Evolutionary conservation across 768 basidiomycete genomes (phyloP).

Genomic region (Collybiopsis luxurians): DNA sequence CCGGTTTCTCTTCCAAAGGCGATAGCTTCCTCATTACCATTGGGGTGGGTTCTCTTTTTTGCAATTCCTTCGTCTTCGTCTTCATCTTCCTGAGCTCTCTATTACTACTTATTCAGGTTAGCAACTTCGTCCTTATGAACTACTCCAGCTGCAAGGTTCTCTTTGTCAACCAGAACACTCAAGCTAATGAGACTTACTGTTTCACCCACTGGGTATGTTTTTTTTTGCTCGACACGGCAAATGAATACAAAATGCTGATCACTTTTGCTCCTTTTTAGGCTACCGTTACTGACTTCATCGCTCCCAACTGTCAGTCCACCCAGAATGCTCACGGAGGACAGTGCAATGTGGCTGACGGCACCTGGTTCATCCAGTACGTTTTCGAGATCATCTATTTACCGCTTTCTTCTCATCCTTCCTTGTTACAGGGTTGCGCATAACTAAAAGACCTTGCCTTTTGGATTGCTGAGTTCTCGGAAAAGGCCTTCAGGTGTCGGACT

Average conservation of each 20-base stretch:
- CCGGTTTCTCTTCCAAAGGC: not conserved
- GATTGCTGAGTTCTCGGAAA: too few relatives aligned
- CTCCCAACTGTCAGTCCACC: conserved; percentile 26
- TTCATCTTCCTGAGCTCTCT: not conserved
- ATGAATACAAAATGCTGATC: not conserved
- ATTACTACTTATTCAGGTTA: not conserved
- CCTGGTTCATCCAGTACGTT: conserved; percentile 32
- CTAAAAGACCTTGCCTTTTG: too few relatives aligned
- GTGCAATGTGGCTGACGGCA: conserved; percentile 27
- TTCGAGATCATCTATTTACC: too few relatives aligned
- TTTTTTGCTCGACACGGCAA: not conserved
- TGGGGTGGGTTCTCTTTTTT: not conserved
- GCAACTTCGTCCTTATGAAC: conserved; percentile 12
- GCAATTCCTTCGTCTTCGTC: too few relatives aligned
- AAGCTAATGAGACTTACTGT: conserved; percentile 24
- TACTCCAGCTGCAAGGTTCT: conserved; percentile 26
- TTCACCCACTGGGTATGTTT: conserved; percentile 26
- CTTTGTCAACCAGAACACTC: conserved; percentile 27
- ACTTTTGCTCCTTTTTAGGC: conserved; percentile 10
- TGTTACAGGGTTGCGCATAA: too few relatives aligned
- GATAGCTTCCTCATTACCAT: not conserved
- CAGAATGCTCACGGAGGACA: conserved; percentile 31
- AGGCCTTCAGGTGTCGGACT: too few relatives aligned
- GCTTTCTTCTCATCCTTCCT: too few relatives aligned
- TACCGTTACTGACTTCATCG: conserved; percentile 22